Evolutionary conservation across 2,329 filamentous ascomycete genomes (phyloP), one percentile per base, ranked within the genome.

Genomic region (Hypoxylon sp.): DNA sequence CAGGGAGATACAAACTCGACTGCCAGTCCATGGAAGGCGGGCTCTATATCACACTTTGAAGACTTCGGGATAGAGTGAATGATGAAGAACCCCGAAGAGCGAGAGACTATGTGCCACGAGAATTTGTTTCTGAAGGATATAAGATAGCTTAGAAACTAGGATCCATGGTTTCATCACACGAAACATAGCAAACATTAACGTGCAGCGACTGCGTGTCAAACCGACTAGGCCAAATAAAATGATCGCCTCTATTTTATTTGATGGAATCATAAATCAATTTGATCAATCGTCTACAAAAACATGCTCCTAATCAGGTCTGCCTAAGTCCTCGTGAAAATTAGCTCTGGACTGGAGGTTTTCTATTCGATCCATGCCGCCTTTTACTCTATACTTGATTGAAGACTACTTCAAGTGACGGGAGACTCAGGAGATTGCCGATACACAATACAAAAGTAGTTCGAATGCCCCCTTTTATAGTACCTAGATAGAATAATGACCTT

Each of bases 1-100:
- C 61, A 13, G 61, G 50, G 14, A 61, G 66, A 59, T 71, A 71
- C 20, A 60, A 59, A 25, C 31, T 71, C 8, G 17, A 62, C 31
- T 66, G 59, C 27, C 13, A 61, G 20, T 63, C 54, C 7, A 71
- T 64, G 66, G 49, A 30, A 7, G 66, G 48, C 40, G 66, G 61
- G 6, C 20, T 69, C 17, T 35, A 62, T 33, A 22, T 71, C 7
- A 57, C 50, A 17, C 33, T 71, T 27, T 71, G 22, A 66, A 10
- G 3, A 17, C 25, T 13, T 22, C 6, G 53, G 14, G 35, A 14
- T 27, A 27, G 25, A 27, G 3, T 5, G 25, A 27, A 27, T 3
- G 25, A 5, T 68, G 30, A 10, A 10, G 3, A 22, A 10, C 20
- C 3, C 40, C 17, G 40, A 44, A n/a, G 40, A 44, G 14, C 2